Base-by-base conservation (phyloP, 129 eudicot species). In the Mikania micrantha region DNA sequence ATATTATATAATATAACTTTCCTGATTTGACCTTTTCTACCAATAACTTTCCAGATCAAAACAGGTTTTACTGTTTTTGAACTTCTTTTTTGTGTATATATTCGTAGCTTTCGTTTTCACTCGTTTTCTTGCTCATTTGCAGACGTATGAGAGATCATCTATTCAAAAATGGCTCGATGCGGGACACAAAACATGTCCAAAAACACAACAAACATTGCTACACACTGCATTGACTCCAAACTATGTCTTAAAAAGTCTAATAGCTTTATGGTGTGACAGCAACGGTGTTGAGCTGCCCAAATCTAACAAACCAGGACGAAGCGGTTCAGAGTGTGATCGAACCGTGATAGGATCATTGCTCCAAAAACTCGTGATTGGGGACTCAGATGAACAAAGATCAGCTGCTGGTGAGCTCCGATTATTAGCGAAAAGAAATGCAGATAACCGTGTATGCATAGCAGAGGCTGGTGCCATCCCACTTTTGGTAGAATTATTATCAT, bases 111-210 rank as follows among this genome's bases (percentile, higher is more conserved):
- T 20, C 20, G 31, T 50, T 20, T 65, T 61, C 20, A 28, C 11
- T 53, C 9, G 27, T n/a, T 62, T 28, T 63, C 2, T 79, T 38
- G 20, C 13, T 66, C 41, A 40, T 32, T 68, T 72, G 78, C 89
- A 91, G 97, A 91, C 97, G 7, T 91, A 84, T 44, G 97, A 91
- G 66, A 57, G 95, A 52, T 74, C 90, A 4, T 87, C 86, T 77
- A 91, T 91, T 29, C 95, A 91, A 28, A 90, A 87, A 79, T 91
- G 97, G 97, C 85, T 91, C 2, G 88, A 91, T 45, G 95, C 97
- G 0, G 95, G 97, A 34, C 95, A 91, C 79, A 91, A 85, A 79
- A 85, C 89, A 21, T 91, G 97, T 52, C 97, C 97, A 0, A 91
- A 91, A 76, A 87, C 95, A 1, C 92, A 91, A 70, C 97, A 87